These are phyloP conservation scores for Sarcodon aspratus DNA, from an alignment of 768 basidiomycete species.

Conservation along the genomic window DNA sequence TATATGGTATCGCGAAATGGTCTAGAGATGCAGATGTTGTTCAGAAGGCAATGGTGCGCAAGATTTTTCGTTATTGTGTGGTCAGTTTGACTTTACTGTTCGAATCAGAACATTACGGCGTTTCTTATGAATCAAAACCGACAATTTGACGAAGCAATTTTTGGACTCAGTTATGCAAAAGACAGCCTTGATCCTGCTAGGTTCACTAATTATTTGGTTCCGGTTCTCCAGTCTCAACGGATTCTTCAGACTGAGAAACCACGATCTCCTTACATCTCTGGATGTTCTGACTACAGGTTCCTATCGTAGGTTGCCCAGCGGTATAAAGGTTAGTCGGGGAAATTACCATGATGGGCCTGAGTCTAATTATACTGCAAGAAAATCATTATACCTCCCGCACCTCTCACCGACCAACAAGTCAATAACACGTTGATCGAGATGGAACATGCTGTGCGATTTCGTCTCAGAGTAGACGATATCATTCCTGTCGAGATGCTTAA, in stretches of 20 bases:
- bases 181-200: conserved; percentile 69
- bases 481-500: conserved; percentile 74
- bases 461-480: conserved; percentile 69
- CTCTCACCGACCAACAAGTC: conserved; percentile 58
- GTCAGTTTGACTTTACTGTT: not conserved
- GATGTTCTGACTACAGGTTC: conserved; percentile 83
- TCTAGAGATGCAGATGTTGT: conserved; percentile 72
- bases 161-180: conserved; percentile 50
- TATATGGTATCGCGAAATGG: conserved; percentile 85
- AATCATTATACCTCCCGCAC: conserved; percentile 51
- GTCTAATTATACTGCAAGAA: conserved; percentile 33
- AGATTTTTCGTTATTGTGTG: not conserved
- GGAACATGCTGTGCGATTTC: conserved; percentile 68
- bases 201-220: conserved; percentile 24
- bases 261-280: conserved; percentile 85
- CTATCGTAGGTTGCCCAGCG: conserved; percentile 72
- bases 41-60: conserved; percentile 73
- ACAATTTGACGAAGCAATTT: conserved; percentile 67
- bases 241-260: conserved; percentile 67
- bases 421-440: conserved; percentile 55
- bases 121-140: conserved; percentile 80
- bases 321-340: conserved; percentile 51
- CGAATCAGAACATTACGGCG: conserved; percentile 65
- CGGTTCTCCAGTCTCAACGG: not conserved
- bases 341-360: not conserved